These are phyloP conservation scores for Solanum bulbocastanum DNA, from an alignment of 257 asterid species.

Conservation along the genomic window DNA sequence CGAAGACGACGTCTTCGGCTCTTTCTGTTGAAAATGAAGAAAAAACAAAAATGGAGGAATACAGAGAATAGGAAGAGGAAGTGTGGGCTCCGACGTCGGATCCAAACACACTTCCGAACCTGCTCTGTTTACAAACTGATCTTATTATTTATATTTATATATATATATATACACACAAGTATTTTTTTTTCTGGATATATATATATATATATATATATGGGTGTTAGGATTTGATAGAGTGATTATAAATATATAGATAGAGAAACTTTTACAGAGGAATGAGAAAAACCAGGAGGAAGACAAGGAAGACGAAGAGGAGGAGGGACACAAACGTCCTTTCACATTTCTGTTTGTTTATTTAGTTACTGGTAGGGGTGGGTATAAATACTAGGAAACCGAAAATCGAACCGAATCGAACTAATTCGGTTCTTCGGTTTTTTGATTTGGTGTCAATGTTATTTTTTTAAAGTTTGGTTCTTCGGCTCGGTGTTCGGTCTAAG, in stretches of 20 bases:
- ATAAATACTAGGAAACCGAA: too few species aligned
- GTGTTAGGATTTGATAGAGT: background rate
- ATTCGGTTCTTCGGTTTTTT: too few species aligned
- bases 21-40: background rate
- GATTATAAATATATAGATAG: background rate
- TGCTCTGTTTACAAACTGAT: background rate
- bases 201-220: background rate
- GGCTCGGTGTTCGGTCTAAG: too few species aligned
- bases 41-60: background rate
- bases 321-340: background rate
- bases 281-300: background rate
- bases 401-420: too few species aligned
- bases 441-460: too few species aligned
- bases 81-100: background rate
- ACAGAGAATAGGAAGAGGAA: background rate
- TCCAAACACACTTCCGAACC: conserved; percentile 3
- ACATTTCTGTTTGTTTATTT: background rate
- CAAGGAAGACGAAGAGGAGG: background rate
- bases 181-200: background rate
- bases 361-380: background rate
- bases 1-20: background rate
- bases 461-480: too few species aligned
- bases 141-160: background rate
- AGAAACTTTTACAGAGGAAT: background rate
- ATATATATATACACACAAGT: too few species aligned